Percentiles rank a stretch among this genome's conserved stretches.
Evolutionary conservation across 176 grass and related monocot species (phyloP).

Genomic region (Alopecurus myosuroides): DNA sequence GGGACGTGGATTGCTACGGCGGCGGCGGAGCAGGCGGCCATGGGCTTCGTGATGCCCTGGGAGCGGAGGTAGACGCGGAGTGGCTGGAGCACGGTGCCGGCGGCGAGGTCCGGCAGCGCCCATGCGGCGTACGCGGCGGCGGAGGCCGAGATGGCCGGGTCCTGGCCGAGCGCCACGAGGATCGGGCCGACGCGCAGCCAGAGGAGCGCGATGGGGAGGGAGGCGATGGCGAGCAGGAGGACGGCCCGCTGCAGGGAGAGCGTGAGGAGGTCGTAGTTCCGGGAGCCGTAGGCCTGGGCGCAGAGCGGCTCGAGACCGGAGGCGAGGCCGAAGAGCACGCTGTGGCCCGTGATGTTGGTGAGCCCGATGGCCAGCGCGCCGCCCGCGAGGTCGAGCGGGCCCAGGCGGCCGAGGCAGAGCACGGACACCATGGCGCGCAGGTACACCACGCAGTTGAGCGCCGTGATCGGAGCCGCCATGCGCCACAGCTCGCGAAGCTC

Average conservation of each 20-base stretch:
- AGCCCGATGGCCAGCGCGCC: slow-evolving; percentile 94
- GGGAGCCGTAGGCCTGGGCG: slow-evolving; percentile 77
- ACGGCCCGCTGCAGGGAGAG: slow-evolving; percentile 85
- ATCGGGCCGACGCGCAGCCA: slow-evolving; percentile 84
- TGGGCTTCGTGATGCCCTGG: slow-evolving; percentile 88
- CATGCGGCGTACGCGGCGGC: slow-evolving; percentile 67
- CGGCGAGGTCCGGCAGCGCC: slow-evolving; percentile 80
- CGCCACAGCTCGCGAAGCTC: slow-evolving; percentile 70
- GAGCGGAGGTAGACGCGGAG: slow-evolving; percentile 91
- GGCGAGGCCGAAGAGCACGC: slow-evolving; percentile 86
- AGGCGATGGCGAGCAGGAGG: slow-evolving; percentile 62
- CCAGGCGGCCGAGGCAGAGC: slow-evolving; percentile 79
- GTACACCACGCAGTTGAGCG: slow-evolving; percentile 89
- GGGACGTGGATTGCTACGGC: slow-evolving; percentile 85
- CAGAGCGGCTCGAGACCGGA: slow-evolving; percentile 89
- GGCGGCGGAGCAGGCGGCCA: slow-evolving; percentile 83
- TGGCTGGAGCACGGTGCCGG: slow-evolving; percentile 73
- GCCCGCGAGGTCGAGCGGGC: slow-evolving; percentile 81
- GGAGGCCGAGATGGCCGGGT: slow-evolving; percentile 66
- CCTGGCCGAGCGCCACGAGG: slow-evolving; percentile 81
- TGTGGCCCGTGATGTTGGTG: slow-evolving; percentile 97
- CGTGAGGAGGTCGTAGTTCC: slow-evolving; percentile 73
- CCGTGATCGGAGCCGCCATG: slow-evolving; percentile 80
- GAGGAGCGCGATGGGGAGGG: slow-evolving; percentile 74
- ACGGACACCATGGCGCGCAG: slow-evolving; percentile 95